Evolutionary conservation across 306 rosid species (phyloP), one percentile per base, ranked within the genome.

Genomic region (Prunus mume): DNA sequence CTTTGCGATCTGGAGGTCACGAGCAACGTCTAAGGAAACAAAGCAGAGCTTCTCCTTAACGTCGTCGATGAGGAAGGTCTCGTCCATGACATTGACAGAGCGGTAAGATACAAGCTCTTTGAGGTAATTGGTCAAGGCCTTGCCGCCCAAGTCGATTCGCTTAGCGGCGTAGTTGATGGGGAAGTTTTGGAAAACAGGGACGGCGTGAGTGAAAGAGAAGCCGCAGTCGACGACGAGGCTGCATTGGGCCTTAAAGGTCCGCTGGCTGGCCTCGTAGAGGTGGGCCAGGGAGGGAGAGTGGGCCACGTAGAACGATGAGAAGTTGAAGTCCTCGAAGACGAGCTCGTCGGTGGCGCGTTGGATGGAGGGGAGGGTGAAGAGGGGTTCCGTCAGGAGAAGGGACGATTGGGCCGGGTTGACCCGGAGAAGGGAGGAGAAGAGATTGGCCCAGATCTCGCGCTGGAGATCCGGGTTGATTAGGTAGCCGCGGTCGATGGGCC

Each of bases 21-120:
- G 89, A 14, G 84, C 51, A 3, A 95, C 80, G 56, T 94, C 82
- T 6, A 90, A 88, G 56, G 98, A 95, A 69, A 95, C 97, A 55
- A 92, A 90, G 86, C 98, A 95, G 63, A 95, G 93, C 80, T 84
- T 95, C 86, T 95, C 98, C 79, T 95, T 95, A 22, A 95, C 98
- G 41, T 92, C 96, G 25, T 95, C 98, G 34, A 95, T 90, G 34
- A 92, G 61, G 57, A 95, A 90, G 6, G 93, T 90, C 82, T 94
- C 98, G 41, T 91, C 98, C 98, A 94, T 92, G 43, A 92, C 97
- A 68, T 88, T 92, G 25, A 94, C 76, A 14, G 98, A 72, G 6
- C 98, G 86, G 73, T 90, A 94, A 12, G 98, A 95, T 4, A 95
- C 94, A 24, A 90, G 83, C 76, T 92, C 98, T 83, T 95, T 95